phyloP scores from a whole-genome alignment of 495 filamentous ascomycete genomes.

The Penicillium soppii region DNA sequence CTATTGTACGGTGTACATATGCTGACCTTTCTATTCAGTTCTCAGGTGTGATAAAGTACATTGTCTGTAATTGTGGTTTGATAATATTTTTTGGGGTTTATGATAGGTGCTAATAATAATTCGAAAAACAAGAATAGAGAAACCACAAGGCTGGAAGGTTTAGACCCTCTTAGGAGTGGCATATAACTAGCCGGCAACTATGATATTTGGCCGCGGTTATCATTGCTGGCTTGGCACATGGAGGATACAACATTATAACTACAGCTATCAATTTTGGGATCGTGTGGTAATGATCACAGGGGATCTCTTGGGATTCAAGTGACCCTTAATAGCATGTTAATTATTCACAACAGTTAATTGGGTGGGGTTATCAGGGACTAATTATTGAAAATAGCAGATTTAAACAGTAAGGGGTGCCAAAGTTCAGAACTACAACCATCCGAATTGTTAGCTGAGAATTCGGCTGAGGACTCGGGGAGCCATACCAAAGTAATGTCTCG shows the following conservation, averaged over 20 bases:
- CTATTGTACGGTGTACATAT: too few species aligned
- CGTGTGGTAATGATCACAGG: background rate
- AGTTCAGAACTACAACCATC: background rate
- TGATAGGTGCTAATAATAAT: background rate
- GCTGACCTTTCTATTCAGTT: too few species aligned
- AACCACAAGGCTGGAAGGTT: background rate
- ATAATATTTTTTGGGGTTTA: background rate
- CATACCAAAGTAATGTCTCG: background rate
- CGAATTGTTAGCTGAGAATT: background rate
- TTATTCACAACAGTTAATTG: too few species aligned
- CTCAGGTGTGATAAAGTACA: too few species aligned
- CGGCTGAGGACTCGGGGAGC: background rate
- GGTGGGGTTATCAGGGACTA: too few species aligned
- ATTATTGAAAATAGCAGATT: background rate
- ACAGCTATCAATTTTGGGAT: background rate
- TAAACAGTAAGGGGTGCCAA: background rate
- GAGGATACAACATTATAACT: background rate
- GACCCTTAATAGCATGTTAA: background rate
- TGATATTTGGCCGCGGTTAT: background rate
- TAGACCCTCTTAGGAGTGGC: background rate
- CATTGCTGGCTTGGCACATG: background rate
- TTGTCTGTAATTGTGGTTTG: background rate
- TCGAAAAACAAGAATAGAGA: background rate
- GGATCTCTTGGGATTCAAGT: background rate
- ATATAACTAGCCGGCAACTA: background rate